Conservation (phyloP, 371 early-diverging fungal species). For the Mortierella sp. region DNA sequence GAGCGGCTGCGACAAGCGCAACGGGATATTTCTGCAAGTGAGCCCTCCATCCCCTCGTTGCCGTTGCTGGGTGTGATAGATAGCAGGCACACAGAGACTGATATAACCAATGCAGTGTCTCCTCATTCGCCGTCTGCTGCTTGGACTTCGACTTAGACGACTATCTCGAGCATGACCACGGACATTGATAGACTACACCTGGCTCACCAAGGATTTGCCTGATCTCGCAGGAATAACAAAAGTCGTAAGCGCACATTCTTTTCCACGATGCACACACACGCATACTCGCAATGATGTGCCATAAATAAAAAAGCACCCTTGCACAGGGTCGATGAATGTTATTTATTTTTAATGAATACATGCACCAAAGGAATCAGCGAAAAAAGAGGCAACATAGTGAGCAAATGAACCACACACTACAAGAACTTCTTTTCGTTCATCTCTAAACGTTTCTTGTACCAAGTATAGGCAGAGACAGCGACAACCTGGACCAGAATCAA, state of each 20-base stretch:
- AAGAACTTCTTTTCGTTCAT: conserved; percentile 51
- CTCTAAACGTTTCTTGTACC: conserved; percentile 51
- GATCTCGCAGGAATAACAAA: not conserved
- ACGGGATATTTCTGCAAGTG: not conserved
- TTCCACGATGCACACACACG: no score
- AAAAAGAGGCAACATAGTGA: not conserved
- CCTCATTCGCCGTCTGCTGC: not conserved
- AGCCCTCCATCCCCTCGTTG: not conserved
- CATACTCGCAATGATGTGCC: no score
- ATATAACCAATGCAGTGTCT: no score
- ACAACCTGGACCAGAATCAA: conserved; percentile 37
- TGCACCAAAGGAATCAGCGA: no score
- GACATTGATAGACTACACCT: conserved; percentile 16
- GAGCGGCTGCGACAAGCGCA: not conserved
- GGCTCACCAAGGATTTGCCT: not conserved
- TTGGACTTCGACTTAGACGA: not conserved
- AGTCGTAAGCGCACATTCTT: no score
- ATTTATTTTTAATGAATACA: no score
- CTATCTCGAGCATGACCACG: conserved; percentile 25
- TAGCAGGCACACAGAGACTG: not conserved
- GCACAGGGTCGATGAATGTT: no score
- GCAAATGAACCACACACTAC: not conserved
- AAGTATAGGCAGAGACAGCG: conserved; percentile 34
- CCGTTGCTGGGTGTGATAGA: not conserved
- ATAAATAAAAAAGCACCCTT: not conserved